Evolutionary conservation across 805 yeast species (phyloP), one percentile per base, ranked within the genome.

Genomic region (Candida berthetii): DNA sequence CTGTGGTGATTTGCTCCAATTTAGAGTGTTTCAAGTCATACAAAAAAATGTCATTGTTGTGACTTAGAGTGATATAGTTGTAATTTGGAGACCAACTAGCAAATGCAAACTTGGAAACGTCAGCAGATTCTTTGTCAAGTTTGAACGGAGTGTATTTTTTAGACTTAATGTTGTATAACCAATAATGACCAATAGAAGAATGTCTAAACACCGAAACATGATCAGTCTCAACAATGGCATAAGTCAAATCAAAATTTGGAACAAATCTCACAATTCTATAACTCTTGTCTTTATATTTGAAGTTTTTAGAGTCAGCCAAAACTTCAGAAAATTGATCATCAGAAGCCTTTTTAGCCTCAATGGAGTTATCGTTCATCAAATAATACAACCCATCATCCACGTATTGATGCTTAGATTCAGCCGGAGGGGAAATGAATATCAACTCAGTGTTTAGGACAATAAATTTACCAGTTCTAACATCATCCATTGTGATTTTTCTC

Each of bases 21-120:
- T 59, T 47, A 8, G 57, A 17, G 34, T 53, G 42, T 14, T 44
- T 45, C 1, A 66, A 40, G 11, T 75, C 64, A 42, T 71, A 72
- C 14, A 85, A 48, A 55, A 69, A 86, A 7, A 88, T 69, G 52
- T 88, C 79, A 59, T 85, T 81, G 13, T 82, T 74, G 42, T 68
- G 61, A 4, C 85, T 85, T 52, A 74, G 85, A 0, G 91, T 77
- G 37, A 88, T 62, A 36, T 72, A 66, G 13, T 64, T 59, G 3
- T 91, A 87, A 33, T 74, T 71, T 24, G 96, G 95, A 5, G 95
- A 75, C 84, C 93, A 87, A 39, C 65, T 58, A 0, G 87, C 85
- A 32, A 70, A 54, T 0, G 80, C 58, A 15, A 69, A 47, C 28
- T 60, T 54, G 20, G 56, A 58, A 20, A 11, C 29, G n/a, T 5